Base-by-base conservation (phyloP, 805 yeast species). In the Wickerhamiella azyma region DNA sequence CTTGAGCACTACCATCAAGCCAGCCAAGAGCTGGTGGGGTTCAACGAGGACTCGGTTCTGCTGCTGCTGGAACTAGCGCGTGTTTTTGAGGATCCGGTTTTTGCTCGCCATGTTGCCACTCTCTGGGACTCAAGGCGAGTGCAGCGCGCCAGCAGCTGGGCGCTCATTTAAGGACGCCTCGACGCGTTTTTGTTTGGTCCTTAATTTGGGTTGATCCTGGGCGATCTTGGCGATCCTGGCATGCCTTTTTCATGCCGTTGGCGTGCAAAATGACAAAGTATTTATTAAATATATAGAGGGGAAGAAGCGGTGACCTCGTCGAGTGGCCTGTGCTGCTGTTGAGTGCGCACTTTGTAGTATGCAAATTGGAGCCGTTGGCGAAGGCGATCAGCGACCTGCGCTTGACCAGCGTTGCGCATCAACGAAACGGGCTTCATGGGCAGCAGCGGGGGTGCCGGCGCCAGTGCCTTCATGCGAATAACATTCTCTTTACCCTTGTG, bases 21-120 rank as follows among this genome's bases (percentile, higher is more conserved):
- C 5, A 41, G 50, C 13, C 45, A 32, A 4, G 37, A 26, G 17
- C 32, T 14, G 18, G 40, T 52, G 7, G 40, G 19, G 13, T 43
- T 51, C 14, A 51, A 52, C 35, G 52, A 51, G 19, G 55, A 51
- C n/a, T 40, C 55, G 2, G 26, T 41, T n/a, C 16, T 37, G 38
- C 14, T 19, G 36, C 46, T 46, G 11, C 10, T 46, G 5, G 37
- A 32, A 14, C n/a, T 41, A 9, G 49, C 37, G 26, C 33, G 13
- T 7, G 9, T 3, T 11, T 11, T 36, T 2, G 10, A 26, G 14
- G 45, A 42, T 26, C 16, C 26, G 14, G 8, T 10, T 4, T 40
- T 40, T 14, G 24, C 30, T 10, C 24, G 16, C 14, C 41, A 39
- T 39, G 28, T 39, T 2, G 21, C 35, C 18, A 14, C 29, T 5